These are phyloP conservation scores for Diplodia corticola DNA, from an alignment of 2,329 filamentous ascomycete genomes.

Conservation along the genomic window DNA sequence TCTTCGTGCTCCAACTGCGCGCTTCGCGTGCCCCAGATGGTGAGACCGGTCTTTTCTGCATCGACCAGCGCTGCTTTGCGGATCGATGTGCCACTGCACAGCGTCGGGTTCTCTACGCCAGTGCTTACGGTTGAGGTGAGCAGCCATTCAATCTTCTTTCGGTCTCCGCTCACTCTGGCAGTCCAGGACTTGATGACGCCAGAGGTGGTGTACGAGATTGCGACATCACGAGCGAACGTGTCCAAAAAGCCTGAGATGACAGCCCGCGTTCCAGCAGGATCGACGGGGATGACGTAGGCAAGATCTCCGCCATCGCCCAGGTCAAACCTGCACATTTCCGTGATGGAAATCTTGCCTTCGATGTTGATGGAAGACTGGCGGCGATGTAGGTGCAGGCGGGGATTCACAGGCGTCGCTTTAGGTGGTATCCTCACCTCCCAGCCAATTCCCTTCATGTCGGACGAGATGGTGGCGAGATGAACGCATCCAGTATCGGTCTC, in stretches of 20 bases:
- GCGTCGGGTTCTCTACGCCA: constrained; percentile 67
- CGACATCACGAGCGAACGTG: constrained; percentile 81
- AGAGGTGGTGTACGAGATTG: constrained; percentile 76
- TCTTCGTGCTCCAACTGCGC: constrained; percentile 80
- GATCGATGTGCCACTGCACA: constrained; percentile 82
- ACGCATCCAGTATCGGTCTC: constrained; percentile 52
- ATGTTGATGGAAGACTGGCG: constrained; percentile 32
- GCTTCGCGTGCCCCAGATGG: constrained; percentile 87
- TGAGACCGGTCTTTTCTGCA: constrained; percentile 68
- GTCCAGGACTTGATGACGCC: constrained; percentile 85
- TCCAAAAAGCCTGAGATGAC: constrained; percentile 78
- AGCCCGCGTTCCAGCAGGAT: constrained; percentile 75
- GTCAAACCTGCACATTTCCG: constrained; percentile 70
- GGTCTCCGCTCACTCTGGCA: constrained; percentile 65
- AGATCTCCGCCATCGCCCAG: constrained; percentile 58
- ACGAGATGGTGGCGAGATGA: constrained; percentile 81
- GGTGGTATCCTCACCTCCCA: constrained; percentile 72
- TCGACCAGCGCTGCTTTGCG: constrained; percentile 86
- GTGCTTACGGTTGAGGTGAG: constrained; percentile 81
- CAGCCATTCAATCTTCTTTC: constrained; percentile 73
- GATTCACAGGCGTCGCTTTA: constrained; percentile 21
- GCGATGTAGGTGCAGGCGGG: constrained; percentile 13
- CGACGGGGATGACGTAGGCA: constrained; percentile 71
- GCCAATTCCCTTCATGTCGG: constrained; percentile 73
- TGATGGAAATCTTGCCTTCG: constrained; percentile 48